Base-by-base conservation (phyloP, 495 filamentous ascomycete genomes). In the Hypoxylon rickii region DNA sequence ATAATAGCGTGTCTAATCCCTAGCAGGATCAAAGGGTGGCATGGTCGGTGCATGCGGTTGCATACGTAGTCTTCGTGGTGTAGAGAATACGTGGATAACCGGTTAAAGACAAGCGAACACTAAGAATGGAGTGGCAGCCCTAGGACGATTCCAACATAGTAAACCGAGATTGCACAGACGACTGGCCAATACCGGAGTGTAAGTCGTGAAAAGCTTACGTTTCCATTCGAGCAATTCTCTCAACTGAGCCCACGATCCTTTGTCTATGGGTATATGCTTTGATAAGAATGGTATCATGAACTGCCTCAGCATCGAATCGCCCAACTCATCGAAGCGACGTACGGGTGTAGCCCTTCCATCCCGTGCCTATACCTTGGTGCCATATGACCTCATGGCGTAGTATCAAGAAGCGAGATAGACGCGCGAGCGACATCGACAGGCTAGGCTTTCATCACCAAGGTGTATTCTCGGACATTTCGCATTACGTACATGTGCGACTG, bases 401-500 rank as follows among this genome's bases (percentile, higher is more conserved):
- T 50, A 58, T 58, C 36, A 40, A 51, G 47, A 52, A 43, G 53
- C 39, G 47, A 54, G 43, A 44, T 52, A 58, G 48, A 57, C 53
- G 59, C 59, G 48, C 32, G 21, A 39, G 33, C 44, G 31, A 24
- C 16, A 53, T 38, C 4, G 18, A 43, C 29, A 20, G 37, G 43
- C 29, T 56, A 51, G 37, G 45, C 37, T 52, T 36, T 41, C 42
- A 31, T 48, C n/a, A 43, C 37, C 39, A 16, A 42, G 34, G 16
- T 41, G 39, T 13, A 15, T n/a, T 40, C 31, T 48, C 29, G 24
- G 39, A 29, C 33, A 32, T 44, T 48, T 49, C 47, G 48, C 52
- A 63, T 57, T 63, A 57, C 59, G 59, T 63, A 63, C 59, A 43
- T 47, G 32, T 49, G 47, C 53, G 4, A 10, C 43, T 53, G 48